These are phyloP conservation scores for Berkeleyomyces basicola DNA, from an alignment of 2,329 filamentous ascomycete species.

Conservation along the genomic window DNA sequence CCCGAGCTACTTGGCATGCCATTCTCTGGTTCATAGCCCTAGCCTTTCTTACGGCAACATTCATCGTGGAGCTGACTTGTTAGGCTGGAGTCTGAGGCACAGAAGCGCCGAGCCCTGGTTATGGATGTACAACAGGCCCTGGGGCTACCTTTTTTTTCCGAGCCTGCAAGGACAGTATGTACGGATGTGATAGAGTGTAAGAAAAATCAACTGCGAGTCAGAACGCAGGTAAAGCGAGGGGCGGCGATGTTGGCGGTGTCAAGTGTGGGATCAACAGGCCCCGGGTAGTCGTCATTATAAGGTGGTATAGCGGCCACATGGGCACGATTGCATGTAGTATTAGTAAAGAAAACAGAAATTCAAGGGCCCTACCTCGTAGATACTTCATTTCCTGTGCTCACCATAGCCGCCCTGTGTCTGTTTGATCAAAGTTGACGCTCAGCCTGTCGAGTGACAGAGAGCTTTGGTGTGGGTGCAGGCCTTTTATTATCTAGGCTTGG, in stretches of 20 bases:
- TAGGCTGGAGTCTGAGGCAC: too few relatives aligned
- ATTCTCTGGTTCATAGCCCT: too few relatives aligned
- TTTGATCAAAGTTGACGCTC: background rate
- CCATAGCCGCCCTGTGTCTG: background rate
- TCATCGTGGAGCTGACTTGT: too few relatives aligned
- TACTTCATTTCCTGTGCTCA: background rate
- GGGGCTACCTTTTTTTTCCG: too few relatives aligned
- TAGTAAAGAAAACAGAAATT: background rate
- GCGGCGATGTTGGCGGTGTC: background rate
- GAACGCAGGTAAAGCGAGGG: background rate
- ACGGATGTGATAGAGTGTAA: too few relatives aligned
- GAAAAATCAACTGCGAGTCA: too few relatives aligned
- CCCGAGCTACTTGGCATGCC: too few relatives aligned
- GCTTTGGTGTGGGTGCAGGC: background rate
- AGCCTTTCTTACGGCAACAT: too few relatives aligned
- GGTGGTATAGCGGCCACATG: background rate
- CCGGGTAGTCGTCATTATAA: background rate
- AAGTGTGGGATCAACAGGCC: background rate
- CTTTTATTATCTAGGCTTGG: background rate
- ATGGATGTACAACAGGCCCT: too few relatives aligned
- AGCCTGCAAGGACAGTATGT: too few relatives aligned
- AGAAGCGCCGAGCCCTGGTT: too few relatives aligned
- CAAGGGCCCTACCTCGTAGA: background rate
- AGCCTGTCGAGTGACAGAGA: background rate
- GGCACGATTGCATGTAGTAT: background rate